phyloP scores from a whole-genome alignment of 345 rosid species.

The Eucalyptus microcorys region DNA sequence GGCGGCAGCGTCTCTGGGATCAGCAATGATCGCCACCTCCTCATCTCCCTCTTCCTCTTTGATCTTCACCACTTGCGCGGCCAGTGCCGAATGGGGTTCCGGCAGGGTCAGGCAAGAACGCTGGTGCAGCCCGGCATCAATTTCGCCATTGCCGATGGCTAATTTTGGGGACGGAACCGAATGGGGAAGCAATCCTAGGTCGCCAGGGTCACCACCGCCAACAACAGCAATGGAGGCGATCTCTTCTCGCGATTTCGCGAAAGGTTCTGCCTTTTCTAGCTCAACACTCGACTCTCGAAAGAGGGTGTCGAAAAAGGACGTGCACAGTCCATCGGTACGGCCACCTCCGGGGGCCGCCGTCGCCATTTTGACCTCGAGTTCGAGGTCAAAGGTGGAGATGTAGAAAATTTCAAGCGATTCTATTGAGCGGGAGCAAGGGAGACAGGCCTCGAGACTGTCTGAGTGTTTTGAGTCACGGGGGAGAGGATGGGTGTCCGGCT shows the following conservation, averaged over 20 bases:
- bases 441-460: background rate
- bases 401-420: background rate
- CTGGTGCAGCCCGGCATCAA: background rate
- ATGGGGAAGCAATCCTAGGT: background rate
- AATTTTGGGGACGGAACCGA: background rate
- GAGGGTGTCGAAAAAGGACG: background rate
- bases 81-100: background rate
- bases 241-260: background rate
- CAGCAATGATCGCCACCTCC: background rate
- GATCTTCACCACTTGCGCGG: background rate
- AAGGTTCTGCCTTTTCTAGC: background rate
- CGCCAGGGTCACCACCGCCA: background rate
- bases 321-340: background rate
- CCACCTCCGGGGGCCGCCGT: background rate
- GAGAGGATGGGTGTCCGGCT: background rate
- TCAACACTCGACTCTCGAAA: background rate
- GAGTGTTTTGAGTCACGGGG: background rate
- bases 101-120: background rate
- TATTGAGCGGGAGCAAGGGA: background rate
- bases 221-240: background rate
- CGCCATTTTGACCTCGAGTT: background rate
- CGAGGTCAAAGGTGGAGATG: background rate
- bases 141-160: background rate
- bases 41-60: background rate
- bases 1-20: background rate